Base-by-base conservation (phyloP, 2,329 filamentous ascomycete species). In the Diplocarpon rosae region DNA sequence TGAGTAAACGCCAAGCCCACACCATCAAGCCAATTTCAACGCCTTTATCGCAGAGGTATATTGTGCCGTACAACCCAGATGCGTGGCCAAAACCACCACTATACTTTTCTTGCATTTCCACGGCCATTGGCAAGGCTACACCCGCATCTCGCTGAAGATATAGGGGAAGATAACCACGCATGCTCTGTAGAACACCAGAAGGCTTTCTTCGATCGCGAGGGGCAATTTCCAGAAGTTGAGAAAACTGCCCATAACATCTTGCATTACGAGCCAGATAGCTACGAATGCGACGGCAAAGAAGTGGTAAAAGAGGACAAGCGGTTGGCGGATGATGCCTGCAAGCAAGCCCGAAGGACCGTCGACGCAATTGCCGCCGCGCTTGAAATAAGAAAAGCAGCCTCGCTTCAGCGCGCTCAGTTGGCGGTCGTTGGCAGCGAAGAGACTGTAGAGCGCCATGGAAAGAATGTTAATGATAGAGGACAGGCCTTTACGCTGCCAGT, bases 381-480 rank as follows among this genome's bases (percentile, higher is more conserved):
- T 72, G 69, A 98, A 98, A 66, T 98, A 98, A 27, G 74, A 70
- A 69, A 96, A 96, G 69, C 92, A 98, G 38, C 92, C 92, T 53
- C 75, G 75, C 67, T 94, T 88, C 37, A 98, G 78, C 43, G 84
- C 80, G 52, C 76, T 77, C 42, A 96, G 77, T 59, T 89, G 76
- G 36, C 71, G 66, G 64, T 85, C 83, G 62, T 93, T 72, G 41
- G 90, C 92, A 13, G 90, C 87, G 62, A 96, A 98, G 11, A 98
- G 76, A 28, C 76, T 72, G 68, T 98, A 98, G 1, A 98, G 74
- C 0, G 92, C 89, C 70, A 92, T 85, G 1, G 92, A 90, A n/a
- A 98, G 79, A 56, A 96, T 94, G 65, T 98, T 98, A 72, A 98
- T 92, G 55, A 95, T 89, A 42, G 79, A 79, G 0, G 85, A 86